phyloP scores from a whole-genome alignment of 192 early-diverging fungal genomes.

The Coemansia sp. region DNA sequence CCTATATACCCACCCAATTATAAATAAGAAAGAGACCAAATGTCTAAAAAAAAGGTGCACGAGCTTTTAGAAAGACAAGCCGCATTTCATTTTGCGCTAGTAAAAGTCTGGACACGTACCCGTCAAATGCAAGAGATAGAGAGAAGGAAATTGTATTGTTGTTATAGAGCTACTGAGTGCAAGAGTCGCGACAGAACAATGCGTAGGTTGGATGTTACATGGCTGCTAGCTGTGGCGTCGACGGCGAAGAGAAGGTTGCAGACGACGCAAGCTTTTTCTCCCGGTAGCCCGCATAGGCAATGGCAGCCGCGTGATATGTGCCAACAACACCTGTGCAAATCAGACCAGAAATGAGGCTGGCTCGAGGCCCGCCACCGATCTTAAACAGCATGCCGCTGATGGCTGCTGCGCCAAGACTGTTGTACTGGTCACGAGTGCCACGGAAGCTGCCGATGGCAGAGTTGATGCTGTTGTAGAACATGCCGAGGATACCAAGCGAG shows the following conservation, averaged over 20 bases:
- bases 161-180: neutral
- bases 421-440: slow-evolving; percentile 65
- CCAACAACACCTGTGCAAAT: slow-evolving; percentile 62
- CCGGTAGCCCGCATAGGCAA: slow-evolving; percentile 31
- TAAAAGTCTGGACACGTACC: neutral
- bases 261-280: slow-evolving; percentile 18
- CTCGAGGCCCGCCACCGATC: slow-evolving; percentile 62
- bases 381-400: slow-evolving; percentile 79
- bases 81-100: neutral
- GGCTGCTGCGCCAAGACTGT: slow-evolving; percentile 70
- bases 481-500: slow-evolving; percentile 76
- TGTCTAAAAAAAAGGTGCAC: neutral
- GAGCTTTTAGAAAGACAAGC: neutral
- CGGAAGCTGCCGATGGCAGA: slow-evolving; percentile 63
- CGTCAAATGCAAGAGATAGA: neutral
- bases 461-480: slow-evolving; percentile 80
- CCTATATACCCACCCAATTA: neutral
- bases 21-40: neutral
- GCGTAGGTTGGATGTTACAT: slow-evolving; percentile 9
- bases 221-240: slow-evolving; percentile 15
- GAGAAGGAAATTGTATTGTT: neutral
- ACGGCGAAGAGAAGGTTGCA: slow-evolving; percentile 23
- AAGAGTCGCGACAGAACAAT: neutral
- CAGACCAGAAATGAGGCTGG: slow-evolving; percentile 55
- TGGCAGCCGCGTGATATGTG: slow-evolving; percentile 45